phyloP scores from a whole-genome alignment of 2,329 filamentous ascomycete genomes.

The Botryotinia convoluta region DNA sequence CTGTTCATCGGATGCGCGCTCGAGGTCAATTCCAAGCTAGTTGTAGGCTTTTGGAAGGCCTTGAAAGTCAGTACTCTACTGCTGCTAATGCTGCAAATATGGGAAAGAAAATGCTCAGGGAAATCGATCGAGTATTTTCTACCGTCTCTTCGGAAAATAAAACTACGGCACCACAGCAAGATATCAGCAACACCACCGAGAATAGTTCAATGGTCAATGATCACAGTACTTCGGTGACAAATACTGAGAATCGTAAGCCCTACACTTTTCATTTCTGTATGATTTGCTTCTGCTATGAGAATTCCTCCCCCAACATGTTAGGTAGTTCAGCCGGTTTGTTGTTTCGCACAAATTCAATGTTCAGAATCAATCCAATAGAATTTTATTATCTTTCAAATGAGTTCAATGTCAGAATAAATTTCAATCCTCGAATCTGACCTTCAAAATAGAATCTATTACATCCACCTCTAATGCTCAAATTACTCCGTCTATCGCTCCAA shows the following conservation, averaged over 20 bases:
- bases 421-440: not conserved
- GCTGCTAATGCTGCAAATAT: conserved; percentile 42
- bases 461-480: not conserved
- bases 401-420: not conserved
- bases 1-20: conserved; percentile 57
- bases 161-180: not conserved
- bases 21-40: conserved; percentile 54
- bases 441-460: not conserved
- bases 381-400: not conserved
- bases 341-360: not conserved
- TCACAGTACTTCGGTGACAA: not conserved
- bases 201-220: not conserved
- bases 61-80: conserved; percentile 57
- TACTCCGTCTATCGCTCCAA: not conserved
- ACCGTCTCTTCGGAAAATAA: conserved; percentile 17
- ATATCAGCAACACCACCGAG: not conserved
- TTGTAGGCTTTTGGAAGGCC: conserved; percentile 50
- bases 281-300: too few species aligned
- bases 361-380: not conserved
- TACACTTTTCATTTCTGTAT: not conserved
- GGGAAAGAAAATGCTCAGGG: conserved; percentile 29
- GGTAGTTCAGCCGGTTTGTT: not conserved
- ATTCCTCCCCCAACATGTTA: not conserved
- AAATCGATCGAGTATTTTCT: conserved; percentile 32
- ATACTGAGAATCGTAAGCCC: conserved; percentile 6